Conservation (phyloP, 1,139 yeast genomes). For the Lodderomyces elongisporus region DNA sequence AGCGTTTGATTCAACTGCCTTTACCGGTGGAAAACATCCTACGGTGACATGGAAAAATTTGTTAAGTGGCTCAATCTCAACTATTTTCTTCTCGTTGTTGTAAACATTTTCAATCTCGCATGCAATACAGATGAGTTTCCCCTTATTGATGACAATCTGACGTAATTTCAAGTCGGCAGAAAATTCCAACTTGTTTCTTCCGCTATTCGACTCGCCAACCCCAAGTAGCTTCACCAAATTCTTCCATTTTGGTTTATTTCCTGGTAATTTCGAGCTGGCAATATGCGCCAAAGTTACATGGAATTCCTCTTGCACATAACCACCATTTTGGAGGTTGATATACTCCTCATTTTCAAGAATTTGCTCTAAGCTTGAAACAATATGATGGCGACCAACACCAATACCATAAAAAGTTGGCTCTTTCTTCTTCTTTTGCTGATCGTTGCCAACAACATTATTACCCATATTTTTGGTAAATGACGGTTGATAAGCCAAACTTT, state of each 20-base stretch:
- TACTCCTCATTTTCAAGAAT: constrained; percentile 23
- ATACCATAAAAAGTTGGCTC: constrained; percentile 28
- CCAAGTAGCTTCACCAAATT: constrained; percentile 14
- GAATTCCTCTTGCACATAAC: constrained; percentile 51
- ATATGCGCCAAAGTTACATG: constrained; percentile 78
- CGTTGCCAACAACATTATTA: neutral
- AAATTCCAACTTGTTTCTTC: constrained; percentile 13
- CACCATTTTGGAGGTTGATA: constrained; percentile 19
- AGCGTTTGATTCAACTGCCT: constrained; percentile 38
- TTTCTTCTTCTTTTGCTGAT: constrained; percentile 8
- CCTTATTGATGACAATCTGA: constrained; percentile 45
- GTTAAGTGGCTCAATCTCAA: constrained; percentile 34
- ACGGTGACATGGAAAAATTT: constrained; percentile 67
- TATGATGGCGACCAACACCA: constrained; percentile 11
- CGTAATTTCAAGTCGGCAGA: constrained; percentile 38
- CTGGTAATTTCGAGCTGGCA: constrained; percentile 21
- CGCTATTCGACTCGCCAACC: constrained; percentile 7
- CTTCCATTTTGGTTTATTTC: constrained; percentile 23
- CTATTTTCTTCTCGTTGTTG: constrained; percentile 8
- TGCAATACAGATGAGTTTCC: constrained; percentile 51
- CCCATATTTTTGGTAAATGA: constrained; percentile 33
- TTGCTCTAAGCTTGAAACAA: constrained; percentile 10
- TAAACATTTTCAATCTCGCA: constrained; percentile 32
- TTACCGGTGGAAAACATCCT: constrained; percentile 50
- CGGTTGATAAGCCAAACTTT: constrained; percentile 53